A percentile compares a stretch with the other conserved stretches of the same genome.
These are phyloP conservation scores for Exophiala xenobiotica DNA, from an alignment of 2,329 filamentous ascomycete species.

Conservation along the genomic window DNA sequence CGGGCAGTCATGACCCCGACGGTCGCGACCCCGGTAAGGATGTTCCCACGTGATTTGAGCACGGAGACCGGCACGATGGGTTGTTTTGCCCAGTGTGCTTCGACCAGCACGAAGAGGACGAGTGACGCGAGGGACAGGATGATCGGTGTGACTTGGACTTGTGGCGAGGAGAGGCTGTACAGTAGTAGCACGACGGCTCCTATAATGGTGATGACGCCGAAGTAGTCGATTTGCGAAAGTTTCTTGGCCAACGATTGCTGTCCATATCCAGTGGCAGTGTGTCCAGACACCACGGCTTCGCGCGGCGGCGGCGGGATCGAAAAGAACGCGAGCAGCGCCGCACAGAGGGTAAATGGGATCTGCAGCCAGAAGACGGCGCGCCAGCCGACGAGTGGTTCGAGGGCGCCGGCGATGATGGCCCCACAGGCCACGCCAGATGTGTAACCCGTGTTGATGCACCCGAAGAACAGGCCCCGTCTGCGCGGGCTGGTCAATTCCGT, in stretches of 20 bases:
- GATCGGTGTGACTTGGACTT: slow-evolving; percentile 61
- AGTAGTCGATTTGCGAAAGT: slow-evolving; percentile 69
- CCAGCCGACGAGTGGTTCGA: slow-evolving; percentile 68
- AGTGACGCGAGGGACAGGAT: slow-evolving; percentile 60
- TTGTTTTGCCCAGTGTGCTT: slow-evolving; percentile 62
- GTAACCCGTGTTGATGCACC: slow-evolving; percentile 70
- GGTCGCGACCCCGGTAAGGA: slow-evolving; percentile 72
- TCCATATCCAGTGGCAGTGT: slow-evolving; percentile 37
- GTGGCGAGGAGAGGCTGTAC: slow-evolving; percentile 64
- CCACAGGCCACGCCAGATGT: slow-evolving; percentile 71
- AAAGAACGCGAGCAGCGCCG: slow-evolving; percentile 62
- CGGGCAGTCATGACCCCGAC: slow-evolving; percentile 77
- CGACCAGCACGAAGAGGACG: slow-evolving; percentile 58
- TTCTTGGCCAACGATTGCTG: slow-evolving; percentile 48
- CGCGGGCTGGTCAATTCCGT: slow-evolving; percentile 70
- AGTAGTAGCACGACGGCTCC: slow-evolving; percentile 69
- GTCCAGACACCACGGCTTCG: slow-evolving; percentile 30
- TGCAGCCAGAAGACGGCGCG: slow-evolving; percentile 72
- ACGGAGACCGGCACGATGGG: slow-evolving; percentile 74
- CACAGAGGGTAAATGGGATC: slow-evolving; percentile 61
- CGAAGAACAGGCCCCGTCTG: slow-evolving; percentile 70
- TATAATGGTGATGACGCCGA: slow-evolving; percentile 67
- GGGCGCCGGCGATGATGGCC: slow-evolving; percentile 66
- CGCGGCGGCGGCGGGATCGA: slow-evolving; percentile 57
- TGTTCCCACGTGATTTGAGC: slow-evolving; percentile 66